Conservation (phyloP, 106 monocot genomes). For the Xerophyta viscosa region DNA sequence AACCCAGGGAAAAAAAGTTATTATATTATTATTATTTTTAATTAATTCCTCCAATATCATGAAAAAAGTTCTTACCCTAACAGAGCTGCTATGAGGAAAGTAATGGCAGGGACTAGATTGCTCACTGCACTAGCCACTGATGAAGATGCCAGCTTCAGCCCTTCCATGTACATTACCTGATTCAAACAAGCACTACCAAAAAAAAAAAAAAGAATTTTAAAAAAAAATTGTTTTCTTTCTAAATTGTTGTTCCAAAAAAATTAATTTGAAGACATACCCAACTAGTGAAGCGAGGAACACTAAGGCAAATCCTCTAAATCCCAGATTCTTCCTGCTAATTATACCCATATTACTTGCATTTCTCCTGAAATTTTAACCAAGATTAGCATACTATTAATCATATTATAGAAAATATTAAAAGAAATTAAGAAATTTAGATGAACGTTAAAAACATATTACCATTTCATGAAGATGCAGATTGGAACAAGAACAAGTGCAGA, state of each 20-base stretch:
- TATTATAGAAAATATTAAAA: background rate
- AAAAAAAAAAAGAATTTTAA: background rate
- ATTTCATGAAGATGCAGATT: background rate
- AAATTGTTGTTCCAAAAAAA: too few species aligned
- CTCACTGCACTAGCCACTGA: slow-evolving; percentile 5
- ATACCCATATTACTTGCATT: background rate
- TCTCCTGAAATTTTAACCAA: background rate
- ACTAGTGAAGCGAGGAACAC: slow-evolving; percentile 11
- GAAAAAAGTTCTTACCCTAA: too few species aligned
- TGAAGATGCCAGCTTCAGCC: slow-evolving; percentile 3
- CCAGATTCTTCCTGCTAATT: too few species aligned
- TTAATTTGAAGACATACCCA: too few species aligned
- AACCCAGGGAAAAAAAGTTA: background rate
- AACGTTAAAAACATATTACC: background rate
- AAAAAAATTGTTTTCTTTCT: too few species aligned
- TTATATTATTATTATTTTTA: too few species aligned
- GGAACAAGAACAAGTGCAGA: slow-evolving; percentile 8
- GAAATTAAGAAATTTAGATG: too few species aligned
- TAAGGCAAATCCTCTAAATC: slow-evolving; percentile 2
- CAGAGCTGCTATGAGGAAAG: slow-evolving; percentile 8
- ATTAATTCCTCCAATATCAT: too few species aligned
- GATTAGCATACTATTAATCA: too few species aligned
- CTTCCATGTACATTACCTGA: slow-evolving; percentile 6
- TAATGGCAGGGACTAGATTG: slow-evolving; percentile 6
- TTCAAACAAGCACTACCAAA: background rate